Percentiles rank a stretch among this genome's conserved stretches.
phyloP scores from a whole-genome alignment of 805 yeast species.

The Wickerhamiella domercqiae region DNA sequence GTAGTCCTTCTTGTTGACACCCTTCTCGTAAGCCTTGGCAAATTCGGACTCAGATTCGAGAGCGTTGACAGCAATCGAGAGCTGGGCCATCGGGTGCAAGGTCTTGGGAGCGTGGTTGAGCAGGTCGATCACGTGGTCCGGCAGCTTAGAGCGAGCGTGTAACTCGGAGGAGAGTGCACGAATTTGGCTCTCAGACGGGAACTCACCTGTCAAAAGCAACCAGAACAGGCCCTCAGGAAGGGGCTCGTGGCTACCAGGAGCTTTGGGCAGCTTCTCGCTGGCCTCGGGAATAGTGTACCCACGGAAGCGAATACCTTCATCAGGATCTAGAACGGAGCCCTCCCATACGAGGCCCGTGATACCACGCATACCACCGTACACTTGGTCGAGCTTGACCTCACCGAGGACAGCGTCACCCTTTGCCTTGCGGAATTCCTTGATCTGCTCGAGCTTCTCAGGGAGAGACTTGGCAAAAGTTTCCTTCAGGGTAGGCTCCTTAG shows the following conservation, averaged over 20 bases:
- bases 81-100: slow-evolving; percentile 84
- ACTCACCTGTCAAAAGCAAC: slow-evolving; percentile 70
- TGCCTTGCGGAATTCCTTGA: slow-evolving; percentile 75
- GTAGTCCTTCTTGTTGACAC: slow-evolving; percentile 67
- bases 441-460: slow-evolving; percentile 85
- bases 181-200: slow-evolving; percentile 59
- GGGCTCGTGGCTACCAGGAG: slow-evolving; percentile 48
- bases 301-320: slow-evolving; percentile 76
- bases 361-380: slow-evolving; percentile 87
- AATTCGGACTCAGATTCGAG: slow-evolving; percentile 70
- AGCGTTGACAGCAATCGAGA: slow-evolving; percentile 68
- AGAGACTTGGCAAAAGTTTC: slow-evolving; percentile 86
- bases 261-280: slow-evolving; percentile 60
- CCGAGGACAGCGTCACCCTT: slow-evolving; percentile 69
- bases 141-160: slow-evolving; percentile 63
- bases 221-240: slow-evolving; percentile 73
- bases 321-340: slow-evolving; percentile 72
- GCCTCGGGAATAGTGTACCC: slow-evolving; percentile 72
- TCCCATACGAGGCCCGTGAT: slow-evolving; percentile 78
- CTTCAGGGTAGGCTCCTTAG: slow-evolving; percentile 43
- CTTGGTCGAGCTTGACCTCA: slow-evolving; percentile 61
- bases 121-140: slow-evolving; percentile 60
- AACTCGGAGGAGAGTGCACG: slow-evolving; percentile 58
- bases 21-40: slow-evolving; percentile 72
- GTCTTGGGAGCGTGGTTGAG: slow-evolving; percentile 60